A percentile compares a stretch with the other conserved stretches of the same genome.
These are phyloP conservation scores for Phaeosphaeria sp. DNA, from an alignment of 2,329 filamentous ascomycete species.

Conservation along the genomic window DNA sequence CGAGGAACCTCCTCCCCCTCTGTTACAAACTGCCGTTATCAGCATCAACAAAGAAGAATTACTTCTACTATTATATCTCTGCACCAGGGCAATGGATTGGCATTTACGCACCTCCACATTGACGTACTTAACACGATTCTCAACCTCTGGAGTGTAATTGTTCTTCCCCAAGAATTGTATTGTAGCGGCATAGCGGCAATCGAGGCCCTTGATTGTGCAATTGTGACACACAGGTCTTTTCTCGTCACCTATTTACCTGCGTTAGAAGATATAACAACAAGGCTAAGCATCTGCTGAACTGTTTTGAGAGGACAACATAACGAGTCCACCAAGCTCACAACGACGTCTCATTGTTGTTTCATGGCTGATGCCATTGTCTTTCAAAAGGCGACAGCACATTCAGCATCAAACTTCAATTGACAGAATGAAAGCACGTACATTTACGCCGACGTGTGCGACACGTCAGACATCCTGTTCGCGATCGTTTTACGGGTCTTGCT, in stretches of 20 bases:
- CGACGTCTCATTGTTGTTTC: background rate
- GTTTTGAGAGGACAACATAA: background rate
- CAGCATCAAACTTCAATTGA: no score
- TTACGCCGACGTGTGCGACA: constrained; percentile 57
- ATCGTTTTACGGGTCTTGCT: constrained; percentile 17
- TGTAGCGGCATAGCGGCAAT: constrained; percentile 57
- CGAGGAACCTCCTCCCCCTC: background rate
- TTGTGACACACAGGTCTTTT: constrained; percentile 58
- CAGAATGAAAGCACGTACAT: constrained; percentile 43
- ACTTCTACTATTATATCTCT: no score
- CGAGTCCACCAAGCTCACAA: background rate
- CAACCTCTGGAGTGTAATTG: constrained; percentile 49
- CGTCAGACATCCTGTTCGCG: constrained; percentile 26
- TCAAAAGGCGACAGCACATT: no score
- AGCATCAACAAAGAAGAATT: background rate
- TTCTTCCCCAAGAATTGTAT: constrained; percentile 60
- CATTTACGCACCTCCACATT: constrained; percentile 16
- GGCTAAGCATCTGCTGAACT: background rate
- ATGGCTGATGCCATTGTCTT: background rate
- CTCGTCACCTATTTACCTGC: constrained; percentile 55
- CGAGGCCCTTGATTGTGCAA: constrained; percentile 55
- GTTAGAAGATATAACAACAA: background rate
- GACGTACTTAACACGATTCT: constrained; percentile 18
- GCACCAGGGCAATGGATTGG: background rate
- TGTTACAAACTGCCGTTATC: background rate